These are phyloP conservation scores for Massariosphaeria phaeospora DNA, from an alignment of 495 filamentous ascomycete species.

Conservation along the genomic window DNA sequence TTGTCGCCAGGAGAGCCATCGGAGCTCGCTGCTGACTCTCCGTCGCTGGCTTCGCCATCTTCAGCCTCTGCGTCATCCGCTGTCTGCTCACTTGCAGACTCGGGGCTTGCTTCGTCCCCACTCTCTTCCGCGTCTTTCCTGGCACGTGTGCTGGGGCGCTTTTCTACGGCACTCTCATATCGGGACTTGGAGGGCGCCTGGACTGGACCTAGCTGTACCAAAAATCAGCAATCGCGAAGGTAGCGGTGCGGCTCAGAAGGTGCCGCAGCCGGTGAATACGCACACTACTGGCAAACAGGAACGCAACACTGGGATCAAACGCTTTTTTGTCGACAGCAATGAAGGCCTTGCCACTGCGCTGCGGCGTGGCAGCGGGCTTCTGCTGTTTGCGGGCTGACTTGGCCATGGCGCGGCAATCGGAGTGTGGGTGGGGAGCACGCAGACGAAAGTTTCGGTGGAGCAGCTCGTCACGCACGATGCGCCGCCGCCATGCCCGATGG, in stretches of 20 bases:
- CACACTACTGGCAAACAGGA: conserved; percentile 78
- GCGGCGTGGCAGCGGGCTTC: not conserved
- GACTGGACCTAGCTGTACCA: conserved; percentile 28
- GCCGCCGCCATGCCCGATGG: too few relatives aligned
- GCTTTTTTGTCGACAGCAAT: conserved; percentile 16
- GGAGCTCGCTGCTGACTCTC: not conserved
- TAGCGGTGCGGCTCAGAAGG: too few relatives aligned
- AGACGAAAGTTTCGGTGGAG: conserved; percentile 24
- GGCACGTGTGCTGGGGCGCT: too few relatives aligned
- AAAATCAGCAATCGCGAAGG: not conserved
- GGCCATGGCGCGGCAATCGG: conserved; percentile 12
- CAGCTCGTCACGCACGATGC: too few relatives aligned
- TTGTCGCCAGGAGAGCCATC: not conserved
- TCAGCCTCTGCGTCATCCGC: conserved; percentile 5
- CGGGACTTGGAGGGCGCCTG: conserved; percentile 27
- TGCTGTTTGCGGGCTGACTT: conserved; percentile 20
- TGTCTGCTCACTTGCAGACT: not conserved
- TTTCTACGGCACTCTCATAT: conserved; percentile 11
- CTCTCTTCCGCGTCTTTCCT: conserved; percentile 8
- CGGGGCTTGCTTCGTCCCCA: not conserved
- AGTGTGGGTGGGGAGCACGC: not conserved
- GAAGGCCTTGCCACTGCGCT: conserved; percentile 1
- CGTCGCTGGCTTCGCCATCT: not conserved
- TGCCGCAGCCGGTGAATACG: conserved; percentile 38
- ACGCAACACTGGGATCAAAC: conserved; percentile 70